Base-by-base conservation (phyloP, 2,329 filamentous ascomycete genomes). In the Triangularia verruculosa region DNA sequence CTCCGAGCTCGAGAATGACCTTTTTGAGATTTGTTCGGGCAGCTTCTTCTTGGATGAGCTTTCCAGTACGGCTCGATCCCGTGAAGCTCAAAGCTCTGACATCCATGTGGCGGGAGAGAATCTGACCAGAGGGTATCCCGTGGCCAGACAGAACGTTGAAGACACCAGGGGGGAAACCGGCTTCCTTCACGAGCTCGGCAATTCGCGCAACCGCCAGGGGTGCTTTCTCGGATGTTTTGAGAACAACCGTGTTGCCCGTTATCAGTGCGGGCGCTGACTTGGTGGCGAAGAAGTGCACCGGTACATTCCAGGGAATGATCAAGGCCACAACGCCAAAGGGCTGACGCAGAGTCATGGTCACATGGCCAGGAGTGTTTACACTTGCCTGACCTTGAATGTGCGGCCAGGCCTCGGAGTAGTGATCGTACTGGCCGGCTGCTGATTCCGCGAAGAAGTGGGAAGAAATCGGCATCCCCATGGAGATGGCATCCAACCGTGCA, bases 31-130 rank as follows among this genome's bases (percentile, higher is more conserved):
- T 85, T 4, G 82, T 90, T 1, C 82, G 78, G 4, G 87, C 82
- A 0, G 90, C 89, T 72, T 86, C 83, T 71, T 89, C 89, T 83
- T 92, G 90, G 61, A 94, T 91, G 60, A 87, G 80, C 62, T 86
- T 84, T 1, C 89, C 91, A 0, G 90, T 92, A 1, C 80, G 80
- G 1, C 87, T 89, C 8, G 86, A 90, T 27, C 91, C 91, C 0
- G 91, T 94, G 69, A 95, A 95, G 1, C 88, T 87, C 57, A 94
- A 80, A 71, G 89, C 91, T 69, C 90, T 86, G 28, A 94, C 84
- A 56, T 85, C 83, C 64, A 86, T 80, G 74, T 94, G 91, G 32
- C 82, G 78, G 0, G 88, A 86, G 5, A 94, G 80, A 0, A 87
- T 85, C 3, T 85, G 82, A 15, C 91, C 90, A 0, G 89, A 86